Evolutionary conservation across 306 rosid species (phyloP), one percentile per base, ranked within the genome.

Genomic region (Citrullus colocynthis): DNA sequence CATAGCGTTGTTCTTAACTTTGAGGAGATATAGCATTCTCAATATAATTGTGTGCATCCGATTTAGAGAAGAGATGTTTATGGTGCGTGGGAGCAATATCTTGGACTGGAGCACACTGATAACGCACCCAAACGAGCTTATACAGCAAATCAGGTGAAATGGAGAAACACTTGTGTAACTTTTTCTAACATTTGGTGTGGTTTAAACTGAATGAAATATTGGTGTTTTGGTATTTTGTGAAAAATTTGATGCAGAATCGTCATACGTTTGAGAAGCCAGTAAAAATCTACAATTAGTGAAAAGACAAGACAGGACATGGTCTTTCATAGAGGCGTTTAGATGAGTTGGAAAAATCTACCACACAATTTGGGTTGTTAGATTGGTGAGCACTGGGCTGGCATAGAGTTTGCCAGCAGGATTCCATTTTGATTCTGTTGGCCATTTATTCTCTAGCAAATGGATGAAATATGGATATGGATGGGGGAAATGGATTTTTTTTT

Each of bases 31-130:
- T 18, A 76, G 9, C 69, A 36, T 21, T 85, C 59, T 62, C 44
- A 16, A 32, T 81, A 48, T 83, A 57, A 30, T 79, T 44, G 51
- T 70, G 54, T 84, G 74, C 72, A 78, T 81, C 15, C 75, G 57
- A 28, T 55, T 75, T 42, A 93, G 98, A 91, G 98, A 84, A 89
- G 97, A 85, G 97, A 93, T 63, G 95, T 93, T 45, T 93, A 93
- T 71, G 95, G 95, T 89, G 97, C 95, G 56, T 93, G 96, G 98
- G 98, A 93, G 87, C 98, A 89, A 81, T 93, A 91, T 84, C 98
- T 93, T 85, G 97, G 98, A 17, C 84, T 93, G 88, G 98, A 91
- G 82, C 98, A 93, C 84, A 82, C 97, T 77, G 97, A 93, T 84
- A 91, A 84, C 78, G 88, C 98, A 80, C 93, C 97, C 66, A 91